Base-by-base conservation (phyloP, 2,329 filamentous ascomycete genomes). In the Beauveria varroae region DNA sequence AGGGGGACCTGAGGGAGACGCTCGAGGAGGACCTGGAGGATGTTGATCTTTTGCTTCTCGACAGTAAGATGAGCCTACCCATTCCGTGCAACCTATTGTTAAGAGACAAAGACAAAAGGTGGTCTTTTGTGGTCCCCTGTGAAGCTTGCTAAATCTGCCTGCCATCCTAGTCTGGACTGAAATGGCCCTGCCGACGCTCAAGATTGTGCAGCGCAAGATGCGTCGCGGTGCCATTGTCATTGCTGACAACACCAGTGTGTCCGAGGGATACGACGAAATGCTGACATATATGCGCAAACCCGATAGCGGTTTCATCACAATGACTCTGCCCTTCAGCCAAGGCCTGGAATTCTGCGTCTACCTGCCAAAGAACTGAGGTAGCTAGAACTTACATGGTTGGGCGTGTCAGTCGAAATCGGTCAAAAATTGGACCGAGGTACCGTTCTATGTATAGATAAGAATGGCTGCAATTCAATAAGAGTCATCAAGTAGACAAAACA, bases 1-100 rank as follows among this genome's bases (percentile, higher is more conserved):
- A 79, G 63, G 83, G 82, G 0, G 79, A 85, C 66, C 63, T 86
- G 54, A 71, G 74, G 0, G 77, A 85, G 68, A 85, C 81, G 0
- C 68, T 69, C 3, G 77, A 76, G 62, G 60, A 62, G 54, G 47
- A 62, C 37, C 37, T 63, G 14, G 62, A 62, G 24, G 60, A 60
- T 7, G 64, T 67, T 0, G 73, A 75, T 41, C 61, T 85, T 47
- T 64, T 86, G 37, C 69, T 85, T 30, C 72, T 86, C 22, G 82
- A 86, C 66, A 85, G 82, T 85, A 72, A 72, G 81, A n/a, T 12
- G 24, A 46, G 10, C 24, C 9, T 8, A 18, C 10, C 26, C 18
- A 4, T 28, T n/a, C 12, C n/a, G n/a, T n/a, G n/a, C n/a, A n/a
- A n/a, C n/a, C n/a, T n/a, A n/a, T n/a, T n/a, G n/a, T n/a, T n/a